These are phyloP conservation scores for Colletotrichum siamense DNA, from an alignment of 2,329 filamentous ascomycete species.

Conservation along the genomic window DNA sequence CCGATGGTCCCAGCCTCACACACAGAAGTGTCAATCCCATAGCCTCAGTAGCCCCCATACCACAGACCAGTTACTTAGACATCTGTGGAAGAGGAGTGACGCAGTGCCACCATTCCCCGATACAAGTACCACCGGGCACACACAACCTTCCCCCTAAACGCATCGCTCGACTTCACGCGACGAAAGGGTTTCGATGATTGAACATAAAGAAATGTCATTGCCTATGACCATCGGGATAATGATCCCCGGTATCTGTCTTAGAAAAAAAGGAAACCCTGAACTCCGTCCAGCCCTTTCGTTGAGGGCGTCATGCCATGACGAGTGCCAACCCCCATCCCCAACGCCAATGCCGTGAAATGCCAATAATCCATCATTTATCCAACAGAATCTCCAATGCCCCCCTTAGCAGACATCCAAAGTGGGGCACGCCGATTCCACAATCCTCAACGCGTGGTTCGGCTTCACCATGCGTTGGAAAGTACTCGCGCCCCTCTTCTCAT, in stretches of 20 bases:
- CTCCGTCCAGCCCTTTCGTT: background rate
- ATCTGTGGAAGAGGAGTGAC: background rate
- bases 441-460: background rate
- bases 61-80: background rate
- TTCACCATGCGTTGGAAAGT: background rate
- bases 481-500: background rate
- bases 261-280: background rate
- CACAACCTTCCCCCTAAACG: rapidly evolving
- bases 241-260: background rate
- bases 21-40: background rate
- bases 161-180: background rate
- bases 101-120: background rate
- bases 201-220: background rate
- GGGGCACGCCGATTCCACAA: background rate
- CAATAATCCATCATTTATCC: background rate
- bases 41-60: background rate
- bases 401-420: background rate
- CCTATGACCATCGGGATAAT: background rate
- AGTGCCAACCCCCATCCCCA: background rate
- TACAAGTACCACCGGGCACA: rapidly evolving
- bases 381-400: background rate
- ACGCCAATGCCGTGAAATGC: constrained; percentile 14
- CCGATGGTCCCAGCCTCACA: rapidly evolving
- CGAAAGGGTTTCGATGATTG: too few species aligned
- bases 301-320: background rate